Evolutionary conservation across 2,329 filamentous ascomycete genomes (phyloP), one percentile per base, ranked within the genome.

Genomic region (Lasiodiplodia hormozganensis): DNA sequence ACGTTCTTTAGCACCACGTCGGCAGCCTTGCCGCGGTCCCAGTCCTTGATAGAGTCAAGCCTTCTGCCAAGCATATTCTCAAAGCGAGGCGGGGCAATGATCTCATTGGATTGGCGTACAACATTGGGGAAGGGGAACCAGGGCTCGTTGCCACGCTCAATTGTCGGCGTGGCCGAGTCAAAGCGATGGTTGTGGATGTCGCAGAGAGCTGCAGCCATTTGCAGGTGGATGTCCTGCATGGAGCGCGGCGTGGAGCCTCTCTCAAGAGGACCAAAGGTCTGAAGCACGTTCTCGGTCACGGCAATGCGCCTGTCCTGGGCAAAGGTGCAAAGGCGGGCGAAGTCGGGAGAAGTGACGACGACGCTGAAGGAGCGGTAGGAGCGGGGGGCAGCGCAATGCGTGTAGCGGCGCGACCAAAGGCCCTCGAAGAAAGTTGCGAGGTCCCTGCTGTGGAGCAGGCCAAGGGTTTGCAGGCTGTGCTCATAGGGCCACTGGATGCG

Each of bases 121-220:
- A 58, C 53, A 28, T 67, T 67, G 18, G 67, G 58, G 10, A 65
- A 68, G 8, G 67, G 67, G 23, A 49, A 65, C 67, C 67, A 68
- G 8, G 51, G 49, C 21, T 65, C 58, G 16, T 68, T 64, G 52
- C 60, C 67, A 8, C 67, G 49, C 38, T 11, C 52, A 38, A 57
- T 18, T 2, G 28, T 18, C 11, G 58, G n/a, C 4, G 67, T 16
- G 3, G 38, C 58, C 14, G 10, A 18, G 4, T 65, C 40, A 38
- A 64, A 68, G 12, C 67, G 52, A 18, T 36, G 14, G 16, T 11
- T 28, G 58, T 65, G 67, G 21, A 64, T 68, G 7, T 49, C 38
- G 25, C 49, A 36, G 16, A 68, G 67, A 23, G 51, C 31, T 1
- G 49, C n/a, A 5, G 34, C 58, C 58, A 65, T 57, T n/a, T 51